These are phyloP conservation scores for Yueomyces sinensis DNA, from an alignment of 805 yeast genomes.

Conservation along the genomic window DNA sequence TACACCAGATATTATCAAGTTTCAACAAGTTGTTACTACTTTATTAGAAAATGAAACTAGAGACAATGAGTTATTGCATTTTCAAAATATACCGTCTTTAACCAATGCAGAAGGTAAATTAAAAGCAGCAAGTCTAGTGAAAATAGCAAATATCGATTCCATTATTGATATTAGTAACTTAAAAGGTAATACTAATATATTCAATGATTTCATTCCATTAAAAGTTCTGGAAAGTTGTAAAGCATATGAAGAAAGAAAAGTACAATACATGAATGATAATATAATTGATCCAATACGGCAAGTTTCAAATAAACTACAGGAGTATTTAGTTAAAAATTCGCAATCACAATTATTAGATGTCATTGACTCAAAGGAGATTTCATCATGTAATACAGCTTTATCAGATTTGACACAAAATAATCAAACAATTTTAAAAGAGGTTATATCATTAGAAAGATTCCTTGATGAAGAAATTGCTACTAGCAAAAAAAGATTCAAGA, in stretches of 20 bases:
- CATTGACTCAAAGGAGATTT: conserved; percentile 35
- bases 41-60: conserved; percentile 15
- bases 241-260: conserved; percentile 56
- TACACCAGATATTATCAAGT: background rate
- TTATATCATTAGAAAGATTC: background rate
- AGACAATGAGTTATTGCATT: conserved; percentile 72
- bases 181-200: conserved; percentile 14
- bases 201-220: conserved; percentile 54
- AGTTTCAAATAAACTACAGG: conserved; percentile 33
- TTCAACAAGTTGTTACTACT: background rate
- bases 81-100: conserved; percentile 47
- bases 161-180: conserved; percentile 21
- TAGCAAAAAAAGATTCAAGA: conserved; percentile 11
- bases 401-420: conserved; percentile 33
- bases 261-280: conserved; percentile 34
- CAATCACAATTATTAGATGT: conserved; percentile 13
- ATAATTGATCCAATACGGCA: conserved; percentile 35
- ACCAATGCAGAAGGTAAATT: conserved; percentile 26
- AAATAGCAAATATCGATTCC: conserved; percentile 24
- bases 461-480: conserved; percentile 35
- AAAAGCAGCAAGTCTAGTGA: conserved; percentile 43
- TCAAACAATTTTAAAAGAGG: background rate
- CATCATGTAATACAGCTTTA: conserved; percentile 45
- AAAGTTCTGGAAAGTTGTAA: conserved; percentile 50
- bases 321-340: conserved; percentile 48